Base-by-base conservation (phyloP, 768 basidiomycete genomes). In the Boletellus ananas region DNA sequence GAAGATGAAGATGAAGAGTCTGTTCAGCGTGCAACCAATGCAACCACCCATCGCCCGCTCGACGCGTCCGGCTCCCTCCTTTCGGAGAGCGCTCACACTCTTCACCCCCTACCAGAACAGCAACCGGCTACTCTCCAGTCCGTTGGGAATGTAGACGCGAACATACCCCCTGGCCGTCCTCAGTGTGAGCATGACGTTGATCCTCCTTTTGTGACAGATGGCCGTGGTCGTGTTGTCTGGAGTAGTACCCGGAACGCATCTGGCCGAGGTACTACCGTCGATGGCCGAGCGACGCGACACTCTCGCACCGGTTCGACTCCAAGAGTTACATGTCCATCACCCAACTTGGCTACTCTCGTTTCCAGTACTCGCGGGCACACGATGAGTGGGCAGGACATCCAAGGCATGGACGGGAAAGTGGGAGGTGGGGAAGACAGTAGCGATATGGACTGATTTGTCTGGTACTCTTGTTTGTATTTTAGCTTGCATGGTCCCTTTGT, bases 131-230 rank as follows among this genome's bases (percentile, higher is more conserved):
- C 35, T 12, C 36, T 21, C 14, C 55, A 56, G 46, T 29, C 55
- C 43, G 16, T 23, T 17, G 47, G 25, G 21, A 35, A 33, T 36
- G 10, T 34, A 35, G 56, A 38, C 10, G 12, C 41, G 11, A 58
- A 60, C 13, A 12, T 38, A 9, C 36, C 50, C 10, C 35, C 3
- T 35, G 10, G 34, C 34, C 63, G 49, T 41, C 56, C 52, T 34
- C 66, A 56, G 39, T 57, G 60, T 45, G 66, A 71, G 43, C 70
- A 70, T 43, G 64, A 72, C 14, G 36, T 57, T 16, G 72, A 75
- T 25, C 79, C 80, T 27, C 75, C 78, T 7, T 84, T 84, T 58
- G 70, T 81, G 50, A 84, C 83, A 13, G 83, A 85, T 62, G 83
- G 83, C 23, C 73, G 83, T 40, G 83, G 83, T 9, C 71, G 82